Conservation (phyloP, 345 rosid genomes). For the Erysimum cheiranthoides region DNA sequence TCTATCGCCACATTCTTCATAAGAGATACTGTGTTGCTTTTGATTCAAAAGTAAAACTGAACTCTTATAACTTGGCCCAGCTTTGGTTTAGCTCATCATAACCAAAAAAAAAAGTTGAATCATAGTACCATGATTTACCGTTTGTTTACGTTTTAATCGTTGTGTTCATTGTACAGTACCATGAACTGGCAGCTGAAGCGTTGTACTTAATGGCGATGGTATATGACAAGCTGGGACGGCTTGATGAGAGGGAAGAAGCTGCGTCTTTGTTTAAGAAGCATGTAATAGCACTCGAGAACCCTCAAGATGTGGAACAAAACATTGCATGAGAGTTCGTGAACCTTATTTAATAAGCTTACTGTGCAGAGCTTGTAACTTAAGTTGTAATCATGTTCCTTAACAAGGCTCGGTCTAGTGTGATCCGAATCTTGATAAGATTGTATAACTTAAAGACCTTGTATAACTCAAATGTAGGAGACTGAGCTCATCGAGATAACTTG, state of each 20-base stretch:
- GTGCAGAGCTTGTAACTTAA: conserved; percentile 30
- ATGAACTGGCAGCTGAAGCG: conserved; percentile 86
- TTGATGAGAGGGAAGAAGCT: conserved; percentile 78
- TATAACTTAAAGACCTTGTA: neutral
- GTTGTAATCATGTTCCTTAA: conserved; percentile 8
- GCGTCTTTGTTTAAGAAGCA: conserved; percentile 77
- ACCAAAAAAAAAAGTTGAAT: conserved; percentile 1
- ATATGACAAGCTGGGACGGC: conserved; percentile 64
- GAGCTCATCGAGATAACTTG: neutral
- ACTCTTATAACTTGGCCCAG: neutral
- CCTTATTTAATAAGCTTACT: conserved; percentile 20
- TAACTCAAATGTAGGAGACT: neutral
- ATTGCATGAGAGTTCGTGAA: conserved; percentile 20
- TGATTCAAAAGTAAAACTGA: neutral
- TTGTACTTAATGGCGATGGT: conserved; percentile 76
- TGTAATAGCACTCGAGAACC: conserved; percentile 70
- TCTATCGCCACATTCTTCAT: neutral
- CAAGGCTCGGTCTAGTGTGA: conserved; percentile 5
- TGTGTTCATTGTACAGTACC: conserved; percentile 61
- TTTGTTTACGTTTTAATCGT: neutral
- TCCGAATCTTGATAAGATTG: neutral
- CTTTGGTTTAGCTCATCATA: conserved; percentile 24
- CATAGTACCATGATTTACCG: neutral
- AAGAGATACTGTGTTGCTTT: conserved; percentile 8
- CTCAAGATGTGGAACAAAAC: conserved; percentile 50